Base-by-base conservation (phyloP, 192 early-diverging fungal genomes). In the Jimgerdemannia lactiflua region DNA sequence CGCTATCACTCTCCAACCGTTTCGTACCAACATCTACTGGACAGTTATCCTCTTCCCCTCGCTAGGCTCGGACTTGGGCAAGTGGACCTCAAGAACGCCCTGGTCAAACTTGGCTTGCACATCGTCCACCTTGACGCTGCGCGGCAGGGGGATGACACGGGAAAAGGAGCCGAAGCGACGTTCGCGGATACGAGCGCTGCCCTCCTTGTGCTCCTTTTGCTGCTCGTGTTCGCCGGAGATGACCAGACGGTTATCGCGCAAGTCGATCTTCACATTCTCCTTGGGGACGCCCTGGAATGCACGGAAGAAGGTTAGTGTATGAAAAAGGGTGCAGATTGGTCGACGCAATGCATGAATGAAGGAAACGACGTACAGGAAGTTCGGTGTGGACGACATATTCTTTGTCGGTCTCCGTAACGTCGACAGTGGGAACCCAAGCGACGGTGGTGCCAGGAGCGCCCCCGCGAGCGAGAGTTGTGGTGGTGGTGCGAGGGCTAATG, bases 21-120 rank as follows among this genome's bases (percentile, higher is more conserved):
- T 29, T 29, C 1, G 29, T 1, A 29, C 29, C 29, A 29, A 73
- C 63, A 73, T 73, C 75, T 78, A 83, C 2, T 70, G 14, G 74
- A 91, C 79, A 3, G 78, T 77, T 29, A 91, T 90, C 70, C 86
- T 84, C 74, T 83, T 87, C 14, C 40, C 7, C 4, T 72, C 8
- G 39, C 64, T 68, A 42, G 71, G 79, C 3, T 68, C 73, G 29
- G 29, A 29, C 77, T 90, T 89, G 6, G 80, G 81, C 63, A 89
- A 42, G 42, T 41, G 65, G 4, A 91, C 64, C 74, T 82, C 75
- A 40, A 91, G 75, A 14, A 91, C 78, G 10, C 90, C 90, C 75
- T 91, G 74, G 3, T 91, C 70, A 69, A 85, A 81, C 49, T 78
- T 88, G 72, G 90, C 89, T 43, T 76, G 42, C 20, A 89, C 83